A percentile compares a stretch with the other conserved stretches of the same genome.
Evolutionary conservation across 2,329 filamentous ascomycete species (phyloP).

Genomic region (Fonsecaea nubica): DNA sequence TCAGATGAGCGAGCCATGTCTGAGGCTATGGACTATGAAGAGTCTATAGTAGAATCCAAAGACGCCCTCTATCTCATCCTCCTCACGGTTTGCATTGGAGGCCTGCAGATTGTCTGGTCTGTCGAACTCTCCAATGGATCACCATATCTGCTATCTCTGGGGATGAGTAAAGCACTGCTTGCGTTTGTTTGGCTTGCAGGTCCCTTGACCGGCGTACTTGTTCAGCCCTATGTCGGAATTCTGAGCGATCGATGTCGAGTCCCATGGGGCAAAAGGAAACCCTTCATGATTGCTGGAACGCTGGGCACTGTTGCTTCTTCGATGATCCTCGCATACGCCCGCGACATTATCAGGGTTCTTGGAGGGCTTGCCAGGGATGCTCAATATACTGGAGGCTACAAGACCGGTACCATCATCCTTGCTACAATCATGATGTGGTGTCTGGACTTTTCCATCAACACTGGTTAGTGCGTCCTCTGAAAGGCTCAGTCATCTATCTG

Average conservation of each 20-base stretch:
- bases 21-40: conserved; percentile 29
- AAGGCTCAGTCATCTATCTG: conserved; percentile 23
- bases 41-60: conserved; percentile 59
- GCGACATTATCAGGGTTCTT: conserved; percentile 72
- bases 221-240: conserved; percentile 84
- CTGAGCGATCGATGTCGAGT: conserved; percentile 78
- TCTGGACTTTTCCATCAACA: conserved; percentile 94
- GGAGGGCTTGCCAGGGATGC: conserved; percentile 74
- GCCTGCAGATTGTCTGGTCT: conserved; percentile 92
- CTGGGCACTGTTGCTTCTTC: conserved; percentile 71
- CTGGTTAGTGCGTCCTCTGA: conserved; percentile 61
- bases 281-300: conserved; percentile 77
- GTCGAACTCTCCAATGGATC: conserved; percentile 94
- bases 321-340: conserved; percentile 74
- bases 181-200: conserved; percentile 86
- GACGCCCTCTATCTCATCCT: conserved; percentile 85
- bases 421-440: conserved; percentile 88
- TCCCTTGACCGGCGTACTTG: conserved; percentile 76
- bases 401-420: conserved; percentile 71
- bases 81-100: conserved; percentile 84
- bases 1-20: conserved; percentile 22
- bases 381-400: conserved; percentile 68
- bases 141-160: conserved; percentile 78
- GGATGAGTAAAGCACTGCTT: conserved; percentile 81
- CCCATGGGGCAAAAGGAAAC: conserved; percentile 77